These are phyloP conservation scores for Diaporthe aspalathi DNA, from an alignment of 2,329 filamentous ascomycete genomes.

Conservation along the genomic window DNA sequence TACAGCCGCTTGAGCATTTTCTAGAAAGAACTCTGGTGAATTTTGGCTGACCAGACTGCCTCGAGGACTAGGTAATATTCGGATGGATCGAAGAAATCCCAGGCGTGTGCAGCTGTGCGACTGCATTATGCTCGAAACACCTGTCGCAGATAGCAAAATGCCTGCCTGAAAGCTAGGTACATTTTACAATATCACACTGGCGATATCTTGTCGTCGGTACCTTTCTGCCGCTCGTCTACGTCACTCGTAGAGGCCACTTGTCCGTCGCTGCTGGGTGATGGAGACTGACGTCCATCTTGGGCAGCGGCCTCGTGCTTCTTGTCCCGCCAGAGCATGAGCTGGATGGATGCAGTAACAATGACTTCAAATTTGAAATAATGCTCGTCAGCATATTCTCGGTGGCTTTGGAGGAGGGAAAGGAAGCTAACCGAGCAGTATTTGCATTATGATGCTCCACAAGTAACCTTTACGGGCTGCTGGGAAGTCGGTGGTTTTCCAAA, in stretches of 20 bases:
- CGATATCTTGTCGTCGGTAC: neutral
- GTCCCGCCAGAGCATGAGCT: constrained; percentile 48
- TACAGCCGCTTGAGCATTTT: no score
- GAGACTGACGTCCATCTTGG: neutral
- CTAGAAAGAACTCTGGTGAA: no score
- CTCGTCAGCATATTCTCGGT: neutral
- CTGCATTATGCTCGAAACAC: neutral
- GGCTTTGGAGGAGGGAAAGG: neutral
- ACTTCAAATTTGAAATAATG: constrained; percentile 37
- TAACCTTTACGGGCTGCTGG: constrained; percentile 52
- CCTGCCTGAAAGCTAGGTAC: neutral
- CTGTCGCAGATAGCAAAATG: neutral
- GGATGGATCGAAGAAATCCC: neutral
- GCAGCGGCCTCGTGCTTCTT: constrained; percentile 10
- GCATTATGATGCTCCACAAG: constrained; percentile 50
- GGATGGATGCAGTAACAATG: constrained; percentile 45
- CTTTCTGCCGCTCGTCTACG: neutral
- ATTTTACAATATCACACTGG: neutral
- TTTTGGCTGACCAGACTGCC: neutral
- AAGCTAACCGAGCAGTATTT: constrained; percentile 49
- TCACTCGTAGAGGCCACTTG: neutral
- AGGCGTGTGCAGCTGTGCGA: neutral
- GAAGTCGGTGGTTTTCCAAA: constrained; percentile 55
- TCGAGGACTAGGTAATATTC: neutral
- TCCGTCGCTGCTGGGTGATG: neutral